These are phyloP conservation scores for Pichia cabralensis DNA, from an alignment of 805 yeast genomes.

Conservation along the genomic window DNA sequence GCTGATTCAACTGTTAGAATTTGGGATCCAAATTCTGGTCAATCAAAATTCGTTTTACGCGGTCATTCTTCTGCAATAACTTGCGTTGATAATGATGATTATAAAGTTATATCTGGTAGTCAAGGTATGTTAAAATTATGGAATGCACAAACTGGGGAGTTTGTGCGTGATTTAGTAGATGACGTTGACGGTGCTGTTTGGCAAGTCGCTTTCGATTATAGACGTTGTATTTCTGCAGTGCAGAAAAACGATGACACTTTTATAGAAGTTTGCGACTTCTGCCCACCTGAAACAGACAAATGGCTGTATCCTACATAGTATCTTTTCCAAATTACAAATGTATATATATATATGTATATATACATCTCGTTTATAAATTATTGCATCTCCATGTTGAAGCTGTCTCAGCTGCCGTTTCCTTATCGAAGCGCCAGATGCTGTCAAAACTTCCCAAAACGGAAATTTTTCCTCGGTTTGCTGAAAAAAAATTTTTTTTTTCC, in stretches of 20 bases:
- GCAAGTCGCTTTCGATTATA: constrained; percentile 85
- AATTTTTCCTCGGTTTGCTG: neutral
- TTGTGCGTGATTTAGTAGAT: constrained; percentile 60
- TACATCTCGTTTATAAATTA: too few species aligned
- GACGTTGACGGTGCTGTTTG: constrained; percentile 82
- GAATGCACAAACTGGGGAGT: constrained; percentile 70
- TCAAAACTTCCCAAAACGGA: too few species aligned
- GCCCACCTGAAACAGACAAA: constrained; percentile 29
- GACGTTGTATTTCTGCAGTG: constrained; percentile 85
- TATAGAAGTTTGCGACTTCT: constrained; percentile 80
- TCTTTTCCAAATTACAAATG: too few species aligned
- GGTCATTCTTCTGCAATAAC: constrained; percentile 87
- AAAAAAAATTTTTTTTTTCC: neutral
- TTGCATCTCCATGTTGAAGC: too few species aligned
- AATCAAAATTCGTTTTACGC: constrained; percentile 54
- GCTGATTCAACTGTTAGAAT: constrained; percentile 88
- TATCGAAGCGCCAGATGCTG: too few species aligned
- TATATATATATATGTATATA: too few species aligned
- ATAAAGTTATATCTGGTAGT: constrained; percentile 79
- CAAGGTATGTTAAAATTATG: constrained; percentile 81
- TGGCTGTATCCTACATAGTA: too few species aligned
- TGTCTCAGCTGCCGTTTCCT: too few species aligned
- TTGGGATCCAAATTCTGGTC: constrained; percentile 82
- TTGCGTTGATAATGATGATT: constrained; percentile 83
- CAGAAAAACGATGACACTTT: constrained; percentile 58